Base-by-base conservation (phyloP, 805 yeast genomes). In the Zygotorulaspora florentina region DNA sequence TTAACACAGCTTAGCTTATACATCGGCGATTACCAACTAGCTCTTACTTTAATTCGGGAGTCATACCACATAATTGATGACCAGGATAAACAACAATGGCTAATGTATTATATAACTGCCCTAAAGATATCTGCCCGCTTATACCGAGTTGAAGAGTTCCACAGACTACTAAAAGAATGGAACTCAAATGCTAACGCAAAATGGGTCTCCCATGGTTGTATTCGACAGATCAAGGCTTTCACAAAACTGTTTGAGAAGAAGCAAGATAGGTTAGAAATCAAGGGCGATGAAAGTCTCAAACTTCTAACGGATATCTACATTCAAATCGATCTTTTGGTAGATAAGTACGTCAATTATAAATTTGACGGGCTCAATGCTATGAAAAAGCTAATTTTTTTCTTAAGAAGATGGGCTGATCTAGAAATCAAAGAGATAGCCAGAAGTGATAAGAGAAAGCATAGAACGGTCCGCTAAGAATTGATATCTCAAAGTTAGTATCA, bases 281-380 rank as follows among this genome's bases (percentile, higher is more conserved):
- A 15, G 20, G 38, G 42, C 11, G 44, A 45, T 5, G 42, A 43
- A 9, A 12, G 18, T 8, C 17, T 37, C 3, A 8, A 23, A 10
- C 6, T 9, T 33, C 16, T 33, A 9, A 33, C 4, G 3, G 52
- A 51, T 13, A 54, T 61, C 9, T 28, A 43, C 10, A 20, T 37
- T 10, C 58, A 56, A 39, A 30, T 56, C 4, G 50, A 48, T 3
- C 27, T 27, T 5, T 46, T 60, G n/a, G 50, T 45, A 23, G 48
- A 50, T 13, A 45, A 49, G 30, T 59, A 56, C 45, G 54, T 51
- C 26, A 39, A 42, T 15, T 42, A 39, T 29, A 59, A 56, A 39
- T 52, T 57, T 35, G 50, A 56, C n/a, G 64, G 62, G 1, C 47
- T 59, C 18, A 51, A 56, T 15, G 55, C 51, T 18, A 52, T 57